phyloP scores from a whole-genome alignment of 257 asterid genomes.

The Nicotiana sylvestris region DNA sequence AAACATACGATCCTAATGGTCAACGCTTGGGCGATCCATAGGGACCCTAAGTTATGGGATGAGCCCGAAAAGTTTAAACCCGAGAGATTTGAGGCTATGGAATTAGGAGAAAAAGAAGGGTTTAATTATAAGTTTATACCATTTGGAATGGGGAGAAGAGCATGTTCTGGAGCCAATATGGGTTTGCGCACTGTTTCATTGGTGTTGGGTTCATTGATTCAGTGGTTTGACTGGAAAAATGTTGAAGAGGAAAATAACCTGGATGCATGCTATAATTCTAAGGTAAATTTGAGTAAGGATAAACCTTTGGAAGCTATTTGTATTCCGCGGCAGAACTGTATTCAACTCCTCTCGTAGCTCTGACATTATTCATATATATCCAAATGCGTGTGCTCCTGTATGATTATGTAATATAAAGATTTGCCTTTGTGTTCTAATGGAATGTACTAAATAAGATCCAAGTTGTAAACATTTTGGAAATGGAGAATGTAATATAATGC shows the following conservation, averaged over 20 bases:
- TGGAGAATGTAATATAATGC: not conserved
- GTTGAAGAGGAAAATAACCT: slow-evolving; percentile 7
- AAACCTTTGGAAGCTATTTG: slow-evolving; percentile 44
- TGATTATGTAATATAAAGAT: too few relatives aligned
- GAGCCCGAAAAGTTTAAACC: slow-evolving; percentile 43
- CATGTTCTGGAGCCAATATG: slow-evolving; percentile 49
- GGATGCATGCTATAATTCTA: slow-evolving; percentile 10
- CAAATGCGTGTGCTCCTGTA: not conserved
- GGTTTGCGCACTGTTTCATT: slow-evolving; percentile 35
- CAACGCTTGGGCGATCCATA: slow-evolving; percentile 52
- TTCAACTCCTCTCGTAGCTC: slow-evolving; percentile 25
- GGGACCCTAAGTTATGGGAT: slow-evolving; percentile 55
- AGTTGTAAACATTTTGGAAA: not conserved
- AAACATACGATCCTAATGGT: slow-evolving; percentile 35
- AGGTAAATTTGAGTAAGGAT: slow-evolving; percentile 22
- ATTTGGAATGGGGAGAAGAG: slow-evolving; percentile 57
- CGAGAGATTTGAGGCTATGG: slow-evolving; percentile 33
- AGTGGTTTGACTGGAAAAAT: slow-evolving; percentile 54
- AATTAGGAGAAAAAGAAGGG: slow-evolving; percentile 24
- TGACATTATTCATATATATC: not conserved
- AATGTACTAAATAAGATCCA: not conserved
- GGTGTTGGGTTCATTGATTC: slow-evolving; percentile 46
- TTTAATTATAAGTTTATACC: slow-evolving; percentile 33
- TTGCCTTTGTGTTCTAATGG: not conserved
- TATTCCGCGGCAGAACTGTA: slow-evolving; percentile 22